phyloP scores from a whole-genome alignment of 164 flowering plant species.

The Vitis amurensis region DNA sequence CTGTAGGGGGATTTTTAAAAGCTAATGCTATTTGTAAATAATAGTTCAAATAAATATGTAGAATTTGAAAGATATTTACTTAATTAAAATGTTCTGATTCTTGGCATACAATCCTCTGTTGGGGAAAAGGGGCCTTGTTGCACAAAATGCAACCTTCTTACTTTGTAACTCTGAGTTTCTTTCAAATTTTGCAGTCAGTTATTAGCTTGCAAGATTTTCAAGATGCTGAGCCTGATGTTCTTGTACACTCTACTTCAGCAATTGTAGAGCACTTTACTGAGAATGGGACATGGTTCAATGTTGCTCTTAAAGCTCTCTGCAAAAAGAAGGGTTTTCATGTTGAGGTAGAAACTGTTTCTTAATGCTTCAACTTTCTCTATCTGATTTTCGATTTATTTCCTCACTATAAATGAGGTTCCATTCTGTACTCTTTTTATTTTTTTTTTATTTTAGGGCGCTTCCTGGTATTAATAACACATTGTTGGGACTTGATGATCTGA shows the following conservation, averaged over 20 bases:
- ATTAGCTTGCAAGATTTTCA: constrained; percentile 71
- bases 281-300: constrained; percentile 39
- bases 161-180: not conserved
- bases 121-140: too few species aligned
- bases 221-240: constrained; percentile 83
- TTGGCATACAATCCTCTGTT: too few species aligned
- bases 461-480: not conserved
- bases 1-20: not conserved
- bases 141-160: not conserved
- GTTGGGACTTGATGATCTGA: not conserved
- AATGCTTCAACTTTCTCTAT: not conserved
- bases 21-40: too few species aligned
- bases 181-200: constrained; percentile 44
- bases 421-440: too few species aligned
- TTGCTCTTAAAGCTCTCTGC: constrained; percentile 80
- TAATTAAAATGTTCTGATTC: too few species aligned
- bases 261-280: constrained; percentile 53
- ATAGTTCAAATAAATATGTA: too few species aligned
- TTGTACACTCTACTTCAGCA: constrained; percentile 56
- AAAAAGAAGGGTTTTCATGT: constrained; percentile 71
- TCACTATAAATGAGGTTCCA: too few species aligned
- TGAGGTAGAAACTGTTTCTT: constrained; percentile 46
- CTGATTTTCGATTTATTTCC: not conserved
- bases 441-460: not conserved
- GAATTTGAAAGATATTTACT: too few species aligned